Conservation (phyloP, 2,329 filamentous ascomycete species). For the Onygenales sp. region DNA sequence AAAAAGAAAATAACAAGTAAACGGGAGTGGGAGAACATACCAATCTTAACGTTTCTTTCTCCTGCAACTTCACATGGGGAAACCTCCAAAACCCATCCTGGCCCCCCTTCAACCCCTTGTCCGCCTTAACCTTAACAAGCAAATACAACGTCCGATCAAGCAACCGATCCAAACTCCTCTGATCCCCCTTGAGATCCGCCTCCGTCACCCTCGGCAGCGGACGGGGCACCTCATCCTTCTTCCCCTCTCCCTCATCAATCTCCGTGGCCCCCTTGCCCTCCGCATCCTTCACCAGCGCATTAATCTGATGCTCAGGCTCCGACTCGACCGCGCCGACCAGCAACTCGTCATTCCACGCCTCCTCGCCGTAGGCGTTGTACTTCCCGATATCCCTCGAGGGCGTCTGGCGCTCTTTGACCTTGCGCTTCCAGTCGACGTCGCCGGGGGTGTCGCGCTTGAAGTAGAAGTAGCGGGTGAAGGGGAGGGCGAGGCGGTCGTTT, state of each 20-base stretch:
- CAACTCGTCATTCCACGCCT: conserved; percentile 88
- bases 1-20: not conserved
- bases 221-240: conserved; percentile 56
- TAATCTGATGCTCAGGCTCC: conserved; percentile 54
- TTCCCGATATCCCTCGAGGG: conserved; percentile 75
- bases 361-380: conserved; percentile 65
- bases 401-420: conserved; percentile 65
- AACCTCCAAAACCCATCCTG: conserved; percentile 68
- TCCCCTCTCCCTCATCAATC: conserved; percentile 21
- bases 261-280: conserved; percentile 39
- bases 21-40: conserved; percentile 43
- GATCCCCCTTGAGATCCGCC: conserved; percentile 67
- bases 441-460: conserved; percentile 82
- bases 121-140: conserved; percentile 54
- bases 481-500: conserved; percentile 80
- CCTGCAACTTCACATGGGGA: conserved; percentile 59
- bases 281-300: conserved; percentile 65
- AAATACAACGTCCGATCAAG: conserved; percentile 80
- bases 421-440: conserved; percentile 83
- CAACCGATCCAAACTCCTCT: conserved; percentile 66
- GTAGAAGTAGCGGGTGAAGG: conserved; percentile 88
- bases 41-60: conserved; percentile 69
- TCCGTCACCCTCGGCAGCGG: conserved; percentile 64
- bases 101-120: no score
- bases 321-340: conserved; percentile 62